Conservation (phyloP, 1,284 basidiomycete genomes). For the Marasmius fiardii region DNA sequence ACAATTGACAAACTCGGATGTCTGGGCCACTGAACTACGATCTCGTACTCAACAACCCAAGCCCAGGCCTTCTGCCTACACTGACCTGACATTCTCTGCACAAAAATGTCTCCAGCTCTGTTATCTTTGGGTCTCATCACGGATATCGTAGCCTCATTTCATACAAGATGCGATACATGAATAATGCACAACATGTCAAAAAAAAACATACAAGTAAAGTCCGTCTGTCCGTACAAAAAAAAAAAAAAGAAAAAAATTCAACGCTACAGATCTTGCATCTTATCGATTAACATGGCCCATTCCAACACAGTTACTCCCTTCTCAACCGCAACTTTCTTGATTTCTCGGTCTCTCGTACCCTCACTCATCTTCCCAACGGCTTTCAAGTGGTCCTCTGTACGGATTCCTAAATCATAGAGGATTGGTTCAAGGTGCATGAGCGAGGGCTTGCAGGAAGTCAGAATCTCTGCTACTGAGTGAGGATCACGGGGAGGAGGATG, state of each 20-base stretch:
- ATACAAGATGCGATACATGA: too few species aligned
- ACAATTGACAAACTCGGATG: too few species aligned
- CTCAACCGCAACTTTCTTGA: constrained; percentile 62
- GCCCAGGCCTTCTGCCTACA: too few species aligned
- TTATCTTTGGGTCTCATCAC: too few species aligned
- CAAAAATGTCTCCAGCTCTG: too few species aligned
- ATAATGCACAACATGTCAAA: too few species aligned
- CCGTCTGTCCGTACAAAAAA: too few species aligned
- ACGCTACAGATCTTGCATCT: constrained; percentile 24
- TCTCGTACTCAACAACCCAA: too few species aligned
- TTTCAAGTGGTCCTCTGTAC: constrained; percentile 52
- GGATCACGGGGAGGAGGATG: constrained; percentile 11
- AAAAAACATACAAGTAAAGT: too few species aligned
- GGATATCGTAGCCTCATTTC: too few species aligned
- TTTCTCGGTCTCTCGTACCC: constrained; percentile 60
- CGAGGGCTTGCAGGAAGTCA: constrained; percentile 56
- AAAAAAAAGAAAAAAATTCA: neutral
- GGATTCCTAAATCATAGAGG: constrained; percentile 53
- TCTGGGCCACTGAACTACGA: too few species aligned
- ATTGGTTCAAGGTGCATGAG: constrained; percentile 55
- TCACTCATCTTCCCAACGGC: constrained; percentile 58
- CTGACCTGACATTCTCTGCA: too few species aligned
- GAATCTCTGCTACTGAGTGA: constrained; percentile 36
- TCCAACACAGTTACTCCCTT: constrained; percentile 66
- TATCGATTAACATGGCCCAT: constrained; percentile 75